Evolutionary conservation across 192 early-diverging fungal genomes (phyloP).

Genomic region (Coemansia aciculifera): DNA sequence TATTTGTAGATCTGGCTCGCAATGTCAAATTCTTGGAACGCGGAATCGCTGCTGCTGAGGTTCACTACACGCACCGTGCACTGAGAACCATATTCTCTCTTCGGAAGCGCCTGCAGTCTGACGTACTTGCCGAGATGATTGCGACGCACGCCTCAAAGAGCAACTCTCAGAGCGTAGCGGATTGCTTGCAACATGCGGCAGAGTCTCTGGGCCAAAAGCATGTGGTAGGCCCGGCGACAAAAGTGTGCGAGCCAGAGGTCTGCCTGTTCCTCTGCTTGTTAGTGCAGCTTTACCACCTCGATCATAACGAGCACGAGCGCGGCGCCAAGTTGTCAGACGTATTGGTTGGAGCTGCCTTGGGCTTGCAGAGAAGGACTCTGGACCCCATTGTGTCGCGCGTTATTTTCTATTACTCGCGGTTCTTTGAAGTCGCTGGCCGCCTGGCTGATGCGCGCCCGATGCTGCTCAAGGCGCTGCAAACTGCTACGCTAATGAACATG

Average conservation of each 20-base stretch:
- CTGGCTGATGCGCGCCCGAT: constrained; percentile 75
- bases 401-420: constrained; percentile 92
- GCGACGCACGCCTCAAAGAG: constrained; percentile 42
- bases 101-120: constrained; percentile 73
- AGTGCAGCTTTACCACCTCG: constrained; percentile 79
- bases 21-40: constrained; percentile 81
- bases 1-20: constrained; percentile 78
- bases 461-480: constrained; percentile 82
- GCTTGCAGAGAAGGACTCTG: constrained; percentile 82
- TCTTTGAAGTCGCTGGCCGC: constrained; percentile 75
- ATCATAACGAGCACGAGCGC: constrained; percentile 69
- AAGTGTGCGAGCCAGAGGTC: constrained; percentile 69
- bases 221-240: constrained; percentile 15
- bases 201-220: constrained; percentile 17
- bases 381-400: constrained; percentile 88
- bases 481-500: constrained; percentile 88
- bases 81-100: constrained; percentile 77
- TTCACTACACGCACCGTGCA: constrained; percentile 86
- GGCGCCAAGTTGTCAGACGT: constrained; percentile 68
- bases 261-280: constrained; percentile 84
- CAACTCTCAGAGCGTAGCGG: constrained; percentile 23
- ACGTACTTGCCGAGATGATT: constrained; percentile 64
- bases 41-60: constrained; percentile 80
- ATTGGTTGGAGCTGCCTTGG: constrained; percentile 64
- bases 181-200: constrained; percentile 21